Percentiles rank a stretch among this genome's conserved stretches.
These are phyloP conservation scores for Selenicereus undatus DNA, from an alignment of 148 eudicot genomes.

Conservation along the genomic window DNA sequence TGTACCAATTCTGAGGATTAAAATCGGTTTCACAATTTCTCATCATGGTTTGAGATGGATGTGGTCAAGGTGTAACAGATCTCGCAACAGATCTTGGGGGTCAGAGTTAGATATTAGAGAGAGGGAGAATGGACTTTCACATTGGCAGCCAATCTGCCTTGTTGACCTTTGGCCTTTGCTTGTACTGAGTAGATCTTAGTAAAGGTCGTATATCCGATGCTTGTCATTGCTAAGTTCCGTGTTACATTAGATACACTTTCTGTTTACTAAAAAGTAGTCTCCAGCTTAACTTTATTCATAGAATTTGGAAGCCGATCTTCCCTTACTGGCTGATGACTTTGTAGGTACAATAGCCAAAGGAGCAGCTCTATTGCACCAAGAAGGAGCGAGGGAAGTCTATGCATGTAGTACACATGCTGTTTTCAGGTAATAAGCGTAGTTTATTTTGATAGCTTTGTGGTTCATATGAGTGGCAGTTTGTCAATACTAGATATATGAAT, in stretches of 20 bases:
- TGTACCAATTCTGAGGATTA: neutral
- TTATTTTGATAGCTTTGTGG: neutral
- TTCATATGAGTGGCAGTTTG: neutral
- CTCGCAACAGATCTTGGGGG: neutral
- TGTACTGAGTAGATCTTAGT: neutral
- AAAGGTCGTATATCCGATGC: neutral
- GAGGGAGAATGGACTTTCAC: neutral
- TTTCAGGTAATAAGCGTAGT: slow-evolving; percentile 47
- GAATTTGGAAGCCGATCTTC: slow-evolving; percentile 1
- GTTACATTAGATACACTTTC: neutral
- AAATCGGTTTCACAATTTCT: neutral
- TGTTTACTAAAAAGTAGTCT: neutral
- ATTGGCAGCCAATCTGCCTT: neutral
- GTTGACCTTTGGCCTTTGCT: neutral
- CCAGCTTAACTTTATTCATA: neutral
- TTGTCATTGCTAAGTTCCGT: neutral
- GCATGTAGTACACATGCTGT: slow-evolving; percentile 92
- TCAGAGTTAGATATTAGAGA: neutral
- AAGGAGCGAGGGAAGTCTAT: slow-evolving; percentile 88
- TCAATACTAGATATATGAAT: neutral
- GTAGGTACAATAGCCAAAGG: slow-evolving; percentile 88
- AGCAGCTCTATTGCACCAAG: slow-evolving; percentile 74
- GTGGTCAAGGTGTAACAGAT: neutral
- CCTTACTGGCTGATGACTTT: slow-evolving; percentile 7
- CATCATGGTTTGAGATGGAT: neutral